Conservation (phyloP, 345 rosid genomes). For the Populus euphratica region DNA sequence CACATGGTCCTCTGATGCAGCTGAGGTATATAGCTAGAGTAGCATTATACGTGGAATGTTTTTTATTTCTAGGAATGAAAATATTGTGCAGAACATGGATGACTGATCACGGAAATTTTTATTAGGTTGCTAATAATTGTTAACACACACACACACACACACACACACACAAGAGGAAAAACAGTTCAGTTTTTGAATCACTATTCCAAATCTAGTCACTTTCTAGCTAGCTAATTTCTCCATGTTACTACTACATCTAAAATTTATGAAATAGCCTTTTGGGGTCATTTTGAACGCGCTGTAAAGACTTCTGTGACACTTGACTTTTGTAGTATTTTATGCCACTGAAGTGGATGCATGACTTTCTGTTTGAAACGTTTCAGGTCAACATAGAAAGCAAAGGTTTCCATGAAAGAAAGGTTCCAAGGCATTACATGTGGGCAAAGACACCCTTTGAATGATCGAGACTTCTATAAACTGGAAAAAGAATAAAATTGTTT, state of each 20-base stretch:
- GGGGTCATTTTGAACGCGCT: constrained; percentile 6
- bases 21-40: constrained; percentile 4
- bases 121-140: background rate
- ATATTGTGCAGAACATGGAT: background rate
- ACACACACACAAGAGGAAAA: background rate
- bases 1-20: constrained; percentile 8
- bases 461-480: background rate
- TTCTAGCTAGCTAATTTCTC: constrained; percentile 3
- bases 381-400: constrained; percentile 65
- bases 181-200: background rate
- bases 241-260: background rate
- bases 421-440: constrained; percentile 64
- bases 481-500: constrained; percentile 7
- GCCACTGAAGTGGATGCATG: constrained; percentile 30
- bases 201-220: constrained; percentile 3
- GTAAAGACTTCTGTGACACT: constrained; percentile 24
- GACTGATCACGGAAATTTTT: background rate
- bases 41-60: background rate
- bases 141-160: too few relatives aligned
- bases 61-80: background rate
- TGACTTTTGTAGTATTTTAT: constrained; percentile 26
- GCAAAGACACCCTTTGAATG: constrained; percentile 57
- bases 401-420: constrained; percentile 64
- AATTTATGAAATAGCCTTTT: constrained; percentile 4
- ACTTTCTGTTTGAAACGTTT: constrained; percentile 29